Percentiles rank a stretch among this genome's conserved stretches.
phyloP scores from a whole-genome alignment of 2,329 filamentous ascomycete genomes.

The Teratosphaeria pseudoeucalypti region DNA sequence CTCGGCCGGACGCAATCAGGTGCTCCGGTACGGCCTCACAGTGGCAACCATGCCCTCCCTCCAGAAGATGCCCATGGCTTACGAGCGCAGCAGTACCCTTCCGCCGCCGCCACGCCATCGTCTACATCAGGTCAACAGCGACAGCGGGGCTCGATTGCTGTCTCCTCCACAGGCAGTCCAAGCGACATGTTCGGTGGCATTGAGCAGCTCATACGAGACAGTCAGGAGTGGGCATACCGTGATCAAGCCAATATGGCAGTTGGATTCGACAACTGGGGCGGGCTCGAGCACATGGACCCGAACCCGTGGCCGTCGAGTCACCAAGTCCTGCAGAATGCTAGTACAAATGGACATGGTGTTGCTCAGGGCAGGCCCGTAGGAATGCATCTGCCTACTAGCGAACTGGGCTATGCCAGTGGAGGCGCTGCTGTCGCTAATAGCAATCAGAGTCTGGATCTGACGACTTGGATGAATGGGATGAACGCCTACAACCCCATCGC shows the following conservation, averaged over 20 bases:
- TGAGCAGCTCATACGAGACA: slow-evolving; percentile 51
- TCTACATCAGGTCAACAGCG: slow-evolving; percentile 11
- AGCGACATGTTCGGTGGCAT: slow-evolving; percentile 49
- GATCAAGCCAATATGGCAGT: slow-evolving; percentile 52
- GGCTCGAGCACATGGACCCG: slow-evolving; percentile 10
- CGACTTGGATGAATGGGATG: slow-evolving; percentile 17
- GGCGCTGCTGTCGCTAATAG: not conserved
- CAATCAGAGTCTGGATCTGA: slow-evolving; percentile 6
- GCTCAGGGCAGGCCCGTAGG: not conserved
- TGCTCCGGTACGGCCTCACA: slow-evolving; percentile 7
- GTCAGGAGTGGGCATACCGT: slow-evolving; percentile 47
- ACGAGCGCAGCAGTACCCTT: slow-evolving; percentile 16
- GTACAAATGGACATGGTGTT: not conserved
- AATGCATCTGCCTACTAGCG: not conserved
- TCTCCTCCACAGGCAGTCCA: slow-evolving; percentile 29
- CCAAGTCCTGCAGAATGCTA: not conserved
- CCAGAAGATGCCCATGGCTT: slow-evolving; percentile 14
- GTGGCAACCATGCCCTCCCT: slow-evolving; percentile 9
- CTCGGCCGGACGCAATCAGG: not conserved
- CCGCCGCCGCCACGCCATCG: slow-evolving; percentile 11
- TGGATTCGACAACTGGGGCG: slow-evolving; percentile 53
- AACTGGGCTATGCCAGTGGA: not conserved
- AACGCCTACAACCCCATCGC: slow-evolving; percentile 16
- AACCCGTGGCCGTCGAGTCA: slow-evolving; percentile 6
- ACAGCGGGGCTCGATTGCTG: slow-evolving; percentile 1